phyloP scores from a whole-genome alignment of 768 basidiomycete genomes.

The Psilocybe subaeruginosa region DNA sequence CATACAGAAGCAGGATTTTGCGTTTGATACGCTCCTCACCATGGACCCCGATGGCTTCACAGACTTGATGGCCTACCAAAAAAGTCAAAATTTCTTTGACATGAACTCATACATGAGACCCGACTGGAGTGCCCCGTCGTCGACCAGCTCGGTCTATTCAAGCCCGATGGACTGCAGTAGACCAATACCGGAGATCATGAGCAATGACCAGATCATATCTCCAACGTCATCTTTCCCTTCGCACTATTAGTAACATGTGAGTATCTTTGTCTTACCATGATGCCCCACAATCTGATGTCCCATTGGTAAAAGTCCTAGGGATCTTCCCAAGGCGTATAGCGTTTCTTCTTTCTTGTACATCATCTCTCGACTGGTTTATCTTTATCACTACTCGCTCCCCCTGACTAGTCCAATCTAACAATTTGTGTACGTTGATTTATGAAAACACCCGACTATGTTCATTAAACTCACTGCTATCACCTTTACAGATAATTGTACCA shows the following conservation, averaged over 20 bases:
- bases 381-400: not conserved
- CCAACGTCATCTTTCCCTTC: conserved; percentile 15
- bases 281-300: not conserved
- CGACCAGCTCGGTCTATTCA: conserved; percentile 22
- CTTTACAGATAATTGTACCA: not conserved
- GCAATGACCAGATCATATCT: conserved; percentile 19
- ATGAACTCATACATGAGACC: conserved; percentile 17
- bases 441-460: not conserved
- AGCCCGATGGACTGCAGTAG: conserved; percentile 23
- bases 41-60: conserved; percentile 21
- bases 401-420: conserved; percentile 5
- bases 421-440: conserved; percentile 6
- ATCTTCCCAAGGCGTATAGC: conserved; percentile 1
- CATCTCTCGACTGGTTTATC: not conserved
- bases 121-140: conserved; percentile 23
- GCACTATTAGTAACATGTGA: conserved; percentile 25
- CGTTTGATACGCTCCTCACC: conserved; percentile 21
- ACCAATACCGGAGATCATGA: conserved; percentile 17
- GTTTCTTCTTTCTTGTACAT: not conserved
- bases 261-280: conserved; percentile 3
- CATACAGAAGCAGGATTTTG: conserved; percentile 18
- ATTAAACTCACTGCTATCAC: not conserved
- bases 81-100: conserved; percentile 11
- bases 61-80: conserved; percentile 18
- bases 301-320: not conserved